Evolutionary conservation across 2,329 filamentous ascomycete genomes (phyloP), one percentile per base, ranked within the genome.

Genomic region (Karstenula rhodostoma): DNA sequence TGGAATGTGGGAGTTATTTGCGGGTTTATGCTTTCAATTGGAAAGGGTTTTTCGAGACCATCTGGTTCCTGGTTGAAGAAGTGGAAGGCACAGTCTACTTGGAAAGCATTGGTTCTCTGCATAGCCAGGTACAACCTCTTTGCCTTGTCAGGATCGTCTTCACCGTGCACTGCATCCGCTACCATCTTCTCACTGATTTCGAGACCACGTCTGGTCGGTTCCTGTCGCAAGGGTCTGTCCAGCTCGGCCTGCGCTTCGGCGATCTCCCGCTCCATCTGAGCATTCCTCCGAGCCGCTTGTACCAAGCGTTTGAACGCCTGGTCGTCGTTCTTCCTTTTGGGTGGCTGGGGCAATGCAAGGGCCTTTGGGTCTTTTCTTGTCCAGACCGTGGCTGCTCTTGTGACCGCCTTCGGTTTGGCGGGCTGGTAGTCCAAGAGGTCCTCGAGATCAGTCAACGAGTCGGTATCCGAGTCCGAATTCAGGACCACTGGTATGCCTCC

Each of bases 401-500:
- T 59, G n/a, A 57, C 40, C 1, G 61, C 19, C 40, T 60, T 69
- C 32, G 61, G 42, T 49, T 62, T 66, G 9, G 57, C 40, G 10
- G 61, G 58, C 25, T 62, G 25, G 19, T 62, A 25, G 19, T 68
- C 65, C 33, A 78, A 81, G 2, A 35, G 27, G 10, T 35, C 42
- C 59, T 85, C 80, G 0, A 89, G 89, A 51, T 86, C 83, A 12
- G 60, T 60, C 2, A 77, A 58, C 9, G 68, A 73, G 29, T 84
- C 84, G 19, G 85, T 85, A n/a, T 91, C 90, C 10, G 90, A 89
- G 69, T 94, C 91, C 0, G 91, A 93, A 56, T 86, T 89, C 48
- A 83, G 83, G 25, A 94, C 81, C 2, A 78, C 65, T 10, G 68
- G 66, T 55, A 74, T 73, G 2, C 86, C 86, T 67, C 84, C 79